A percentile compares a stretch with the other conserved stretches of the same genome.
phyloP scores from a whole-genome alignment of 345 rosid genomes.

The Euphorbia peplus region DNA sequence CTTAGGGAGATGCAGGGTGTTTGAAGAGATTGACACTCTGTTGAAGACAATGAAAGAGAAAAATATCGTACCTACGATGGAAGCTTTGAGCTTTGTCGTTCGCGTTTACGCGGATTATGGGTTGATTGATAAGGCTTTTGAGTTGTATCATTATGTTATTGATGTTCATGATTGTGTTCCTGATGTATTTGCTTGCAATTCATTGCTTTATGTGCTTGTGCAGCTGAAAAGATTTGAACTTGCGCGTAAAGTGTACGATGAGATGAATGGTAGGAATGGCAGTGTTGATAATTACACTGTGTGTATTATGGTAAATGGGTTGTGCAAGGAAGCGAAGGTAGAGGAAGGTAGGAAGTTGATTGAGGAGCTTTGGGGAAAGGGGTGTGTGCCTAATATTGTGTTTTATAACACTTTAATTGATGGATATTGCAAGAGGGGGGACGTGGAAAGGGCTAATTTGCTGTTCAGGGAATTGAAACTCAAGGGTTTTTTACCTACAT shows the following conservation, averaged over 20 bases:
- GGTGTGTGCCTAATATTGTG: constrained; percentile 73
- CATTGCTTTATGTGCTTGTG: constrained; percentile 49
- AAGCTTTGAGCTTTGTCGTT: constrained; percentile 56
- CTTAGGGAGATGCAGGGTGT: constrained; percentile 50
- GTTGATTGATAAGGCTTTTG: constrained; percentile 48
- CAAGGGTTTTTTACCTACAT: constrained; percentile 69
- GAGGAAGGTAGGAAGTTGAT: constrained; percentile 62
- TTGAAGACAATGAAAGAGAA: constrained; percentile 43
- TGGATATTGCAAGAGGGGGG: constrained; percentile 59
- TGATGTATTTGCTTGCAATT: constrained; percentile 64
- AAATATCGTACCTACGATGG: constrained; percentile 45
- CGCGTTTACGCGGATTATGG: constrained; percentile 54
- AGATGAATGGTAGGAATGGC: constrained; percentile 59
- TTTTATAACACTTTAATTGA: constrained; percentile 71
- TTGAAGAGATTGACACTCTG: constrained; percentile 43
- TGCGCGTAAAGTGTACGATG: constrained; percentile 56
- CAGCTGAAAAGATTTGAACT: constrained; percentile 29
- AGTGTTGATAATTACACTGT: constrained; percentile 64
- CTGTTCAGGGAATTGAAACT: constrained; percentile 57
- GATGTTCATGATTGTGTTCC: constrained; percentile 37
- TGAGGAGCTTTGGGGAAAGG: constrained; percentile 68
- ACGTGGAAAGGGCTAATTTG: constrained; percentile 37
- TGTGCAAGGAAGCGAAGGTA: constrained; percentile 68
- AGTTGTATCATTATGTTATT: constrained; percentile 38
- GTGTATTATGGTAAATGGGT: constrained; percentile 58